Base-by-base conservation (phyloP, 2,329 filamentous ascomycete genomes). In the Podosphaera xanthii region DNA sequence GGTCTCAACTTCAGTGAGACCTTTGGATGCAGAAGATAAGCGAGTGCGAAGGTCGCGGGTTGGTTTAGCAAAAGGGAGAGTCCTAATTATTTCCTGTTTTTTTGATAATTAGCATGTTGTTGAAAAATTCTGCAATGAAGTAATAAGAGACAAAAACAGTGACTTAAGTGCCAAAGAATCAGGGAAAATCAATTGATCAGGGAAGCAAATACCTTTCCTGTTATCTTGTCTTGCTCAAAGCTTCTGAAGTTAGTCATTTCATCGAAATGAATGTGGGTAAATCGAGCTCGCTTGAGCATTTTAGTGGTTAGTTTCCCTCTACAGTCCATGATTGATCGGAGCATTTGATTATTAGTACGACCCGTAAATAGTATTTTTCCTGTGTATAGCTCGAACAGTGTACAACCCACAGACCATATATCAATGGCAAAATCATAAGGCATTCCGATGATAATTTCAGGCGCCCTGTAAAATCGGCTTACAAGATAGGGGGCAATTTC, bases 401-500 rank as follows among this genome's bases (percentile, higher is more conserved):
- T 98, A 72, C 92, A 98, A 44, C 92, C 94, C 64, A 97, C 88
- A 6, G 91, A 94, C 92, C 92, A 98, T 76, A 95, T 87, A 70
- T 98, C 92, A 64, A 97, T 87, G 6, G 86, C 84, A 69, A 91
- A 94, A 69, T 95, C 89, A 70, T 94, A 95, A 8, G 86, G 85
- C 75, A 96, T 90, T n/a, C 92, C 92, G 2, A 98, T 78, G 62
- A 98, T 95, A 68, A 98, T 88, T 73, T 98, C 92, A 1, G 94
- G 92, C 2, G 92, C 92, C 62, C 92, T 85, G 70, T 98, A 98
- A 72, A 97, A 98, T 59, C 94, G 84, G 73, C 89, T 96, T 68
- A 97, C 89, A 1, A 98, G 82, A 69, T 97, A 97, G 10, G 89
- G 89, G 0, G 89, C 95, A 62, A 94, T 86, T 67, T 95, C 88